Percentiles rank a stretch among this genome's conserved stretches.
Conservation (phyloP, 2,329 filamentous ascomycete genomes). For the Fulvia fulva region DNA sequence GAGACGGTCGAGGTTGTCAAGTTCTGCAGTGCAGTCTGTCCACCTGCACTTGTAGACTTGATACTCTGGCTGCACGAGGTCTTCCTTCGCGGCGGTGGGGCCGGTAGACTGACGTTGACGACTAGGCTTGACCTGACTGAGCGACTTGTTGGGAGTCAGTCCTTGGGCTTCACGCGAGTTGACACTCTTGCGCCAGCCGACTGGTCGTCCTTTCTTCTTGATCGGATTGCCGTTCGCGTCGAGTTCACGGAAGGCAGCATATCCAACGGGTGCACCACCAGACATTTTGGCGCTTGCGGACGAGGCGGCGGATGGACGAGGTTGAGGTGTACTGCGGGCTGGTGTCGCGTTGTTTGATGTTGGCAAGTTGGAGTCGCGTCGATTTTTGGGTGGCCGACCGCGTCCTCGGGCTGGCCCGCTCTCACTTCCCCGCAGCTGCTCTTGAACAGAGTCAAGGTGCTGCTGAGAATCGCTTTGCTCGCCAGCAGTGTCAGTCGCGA, state of each 20-base stretch:
- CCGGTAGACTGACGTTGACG: conserved; percentile 17
- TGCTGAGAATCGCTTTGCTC: not conserved
- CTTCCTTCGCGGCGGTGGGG: not conserved
- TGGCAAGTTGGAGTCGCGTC: not conserved
- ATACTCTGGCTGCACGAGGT: conserved; percentile 31
- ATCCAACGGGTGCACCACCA: conserved; percentile 32
- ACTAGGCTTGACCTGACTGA: conserved; percentile 7
- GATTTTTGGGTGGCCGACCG: conserved; percentile 9
- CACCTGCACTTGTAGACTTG: conserved; percentile 56
- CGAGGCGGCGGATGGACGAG: not conserved
- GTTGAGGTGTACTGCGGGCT: not conserved
- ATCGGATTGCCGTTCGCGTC: conserved; percentile 33
- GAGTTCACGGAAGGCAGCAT: conserved; percentile 40
- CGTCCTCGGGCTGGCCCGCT: not conserved
- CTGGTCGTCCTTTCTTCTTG: conserved; percentile 46
- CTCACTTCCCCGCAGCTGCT: conserved; percentile 5
- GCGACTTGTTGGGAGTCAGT: conserved; percentile 22
- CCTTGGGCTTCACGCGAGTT: conserved; percentile 38
- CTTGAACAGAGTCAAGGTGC: conserved; percentile 1
- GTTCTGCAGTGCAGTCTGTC: conserved; percentile 53
- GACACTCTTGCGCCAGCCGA: conserved; percentile 48
- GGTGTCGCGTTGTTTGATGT: not conserved
- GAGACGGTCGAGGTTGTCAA: conserved; percentile 60
- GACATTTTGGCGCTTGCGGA: conserved; percentile 5
- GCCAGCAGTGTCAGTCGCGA: not conserved